Conservation (phyloP, 805 yeast genomes). For the Metschnikowia vanudenii region DNA sequence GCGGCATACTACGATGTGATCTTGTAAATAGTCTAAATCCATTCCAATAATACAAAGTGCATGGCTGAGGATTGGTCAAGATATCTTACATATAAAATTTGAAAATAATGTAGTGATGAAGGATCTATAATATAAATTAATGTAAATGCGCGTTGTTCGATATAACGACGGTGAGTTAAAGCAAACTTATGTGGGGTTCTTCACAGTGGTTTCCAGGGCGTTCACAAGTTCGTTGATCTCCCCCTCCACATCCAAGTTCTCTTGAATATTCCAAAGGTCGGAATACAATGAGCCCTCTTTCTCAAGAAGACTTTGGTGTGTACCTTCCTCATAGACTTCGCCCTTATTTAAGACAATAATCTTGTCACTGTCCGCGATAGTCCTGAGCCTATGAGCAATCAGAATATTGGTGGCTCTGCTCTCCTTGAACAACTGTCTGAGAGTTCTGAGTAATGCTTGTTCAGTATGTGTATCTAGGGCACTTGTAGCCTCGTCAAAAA, state of each 20-base stretch:
- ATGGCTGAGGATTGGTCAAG: neutral
- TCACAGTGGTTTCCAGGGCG: neutral
- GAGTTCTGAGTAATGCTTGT: conserved; percentile 73
- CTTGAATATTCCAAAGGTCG: conserved; percentile 91
- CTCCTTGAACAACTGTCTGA: conserved; percentile 58
- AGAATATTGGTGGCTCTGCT: conserved; percentile 73
- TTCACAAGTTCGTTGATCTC: conserved; percentile 10
- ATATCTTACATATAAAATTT: no score
- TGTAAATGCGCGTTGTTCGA: no score
- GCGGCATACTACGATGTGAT: conserved; percentile 16
- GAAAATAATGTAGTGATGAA: neutral
- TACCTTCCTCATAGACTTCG: conserved; percentile 81
- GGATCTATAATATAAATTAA: neutral
- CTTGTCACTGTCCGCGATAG: conserved; percentile 91
- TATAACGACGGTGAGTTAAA: no score
- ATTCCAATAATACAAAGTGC: neutral
- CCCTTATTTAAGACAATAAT: conserved; percentile 86
- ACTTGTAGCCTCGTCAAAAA: conserved; percentile 95
- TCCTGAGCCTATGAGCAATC: conserved; percentile 91
- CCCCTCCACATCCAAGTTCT: conserved; percentile 57
- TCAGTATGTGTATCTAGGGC: conserved; percentile 97
- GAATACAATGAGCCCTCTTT: conserved; percentile 63
- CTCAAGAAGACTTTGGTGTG: conserved; percentile 61
- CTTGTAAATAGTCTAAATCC: conserved; percentile 10
- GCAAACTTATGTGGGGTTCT: neutral